Evolutionary conservation across 2,329 filamentous ascomycete genomes (phyloP).

Genomic region (Verticillium nubilum): DNA sequence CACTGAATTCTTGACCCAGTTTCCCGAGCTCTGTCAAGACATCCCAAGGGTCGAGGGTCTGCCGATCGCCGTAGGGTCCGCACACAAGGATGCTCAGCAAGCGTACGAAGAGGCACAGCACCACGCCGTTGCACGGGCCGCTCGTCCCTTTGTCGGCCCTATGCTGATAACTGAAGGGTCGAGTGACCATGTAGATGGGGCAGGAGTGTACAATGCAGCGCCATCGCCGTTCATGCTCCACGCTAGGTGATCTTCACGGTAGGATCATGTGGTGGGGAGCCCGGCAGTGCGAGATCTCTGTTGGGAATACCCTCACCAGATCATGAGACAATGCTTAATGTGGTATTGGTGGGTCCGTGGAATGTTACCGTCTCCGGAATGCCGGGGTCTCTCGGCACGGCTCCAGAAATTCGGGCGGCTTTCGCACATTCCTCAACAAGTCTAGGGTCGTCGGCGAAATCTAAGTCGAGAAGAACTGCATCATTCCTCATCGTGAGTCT

Average conservation of each 20-base stretch:
- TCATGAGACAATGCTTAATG: background rate
- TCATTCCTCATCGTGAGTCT: background rate
- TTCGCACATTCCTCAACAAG: background rate
- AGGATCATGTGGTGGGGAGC: background rate
- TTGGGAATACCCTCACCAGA: background rate
- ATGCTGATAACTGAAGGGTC: background rate
- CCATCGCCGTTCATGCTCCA: background rate
- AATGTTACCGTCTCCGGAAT: background rate
- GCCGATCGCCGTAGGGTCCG: background rate
- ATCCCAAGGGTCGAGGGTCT: conserved; percentile 13
- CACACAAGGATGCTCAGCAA: background rate
- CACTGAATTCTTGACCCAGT: conserved; percentile 18
- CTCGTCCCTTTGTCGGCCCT: background rate
- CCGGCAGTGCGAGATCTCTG: background rate
- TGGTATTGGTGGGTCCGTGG: background rate
- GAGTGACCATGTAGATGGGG: background rate
- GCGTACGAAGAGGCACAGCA: background rate
- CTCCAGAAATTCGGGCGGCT: background rate
- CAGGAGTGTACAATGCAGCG: background rate
- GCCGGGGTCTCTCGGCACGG: background rate
- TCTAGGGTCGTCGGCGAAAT: background rate
- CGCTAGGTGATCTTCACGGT: background rate
- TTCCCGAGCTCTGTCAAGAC: conserved; percentile 23
- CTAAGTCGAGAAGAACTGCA: background rate
- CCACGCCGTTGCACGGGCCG: background rate